Evolutionary conservation across 208 protist genomes (phyloP).

Genomic region (Leishmania braziliensis): DNA sequence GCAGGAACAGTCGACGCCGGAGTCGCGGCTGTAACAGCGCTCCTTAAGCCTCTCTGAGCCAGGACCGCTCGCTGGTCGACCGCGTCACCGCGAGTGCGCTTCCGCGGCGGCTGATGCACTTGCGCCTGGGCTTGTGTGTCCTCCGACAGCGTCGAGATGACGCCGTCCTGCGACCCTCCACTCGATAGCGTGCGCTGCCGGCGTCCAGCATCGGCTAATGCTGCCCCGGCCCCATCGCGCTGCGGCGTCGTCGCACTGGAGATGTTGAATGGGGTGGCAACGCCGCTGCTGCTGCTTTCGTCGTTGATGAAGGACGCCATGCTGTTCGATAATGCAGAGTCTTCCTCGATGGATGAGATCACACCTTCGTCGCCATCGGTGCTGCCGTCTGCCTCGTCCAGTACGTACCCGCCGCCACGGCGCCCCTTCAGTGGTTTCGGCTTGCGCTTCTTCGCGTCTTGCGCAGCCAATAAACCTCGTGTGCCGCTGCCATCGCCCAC

Average conservation of each 20-base stretch:
- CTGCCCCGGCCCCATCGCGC: background rate
- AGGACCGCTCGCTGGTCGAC: background rate
- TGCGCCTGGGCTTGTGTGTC: background rate
- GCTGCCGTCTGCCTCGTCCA: constrained; percentile 33
- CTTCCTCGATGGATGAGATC: constrained; percentile 10
- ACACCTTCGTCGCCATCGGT: constrained; percentile 8
- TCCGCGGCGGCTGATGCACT: constrained; percentile 5
- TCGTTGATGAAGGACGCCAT: constrained; percentile 30
- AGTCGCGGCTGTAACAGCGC: background rate
- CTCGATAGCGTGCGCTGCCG: background rate
- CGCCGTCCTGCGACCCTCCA: background rate
- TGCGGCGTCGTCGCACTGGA: constrained; percentile 16
- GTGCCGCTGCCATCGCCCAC: background rate
- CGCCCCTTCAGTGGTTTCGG: background rate
- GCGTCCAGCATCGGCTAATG: background rate
- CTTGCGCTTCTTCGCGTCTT: constrained; percentile 1
- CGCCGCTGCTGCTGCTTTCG: constrained; percentile 23
- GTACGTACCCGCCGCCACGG: constrained; percentile 31
- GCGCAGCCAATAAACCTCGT: background rate
- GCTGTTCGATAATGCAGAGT: constrained; percentile 13
- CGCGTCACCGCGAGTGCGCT: constrained; percentile 24
- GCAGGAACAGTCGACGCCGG: constrained; percentile 40
- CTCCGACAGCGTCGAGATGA: background rate
- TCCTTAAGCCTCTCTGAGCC: background rate
- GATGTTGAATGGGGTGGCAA: constrained; percentile 10